These are phyloP conservation scores for Cyclotella sp. DNA, from an alignment of 108 stramenopile species.

Conservation along the genomic window DNA sequence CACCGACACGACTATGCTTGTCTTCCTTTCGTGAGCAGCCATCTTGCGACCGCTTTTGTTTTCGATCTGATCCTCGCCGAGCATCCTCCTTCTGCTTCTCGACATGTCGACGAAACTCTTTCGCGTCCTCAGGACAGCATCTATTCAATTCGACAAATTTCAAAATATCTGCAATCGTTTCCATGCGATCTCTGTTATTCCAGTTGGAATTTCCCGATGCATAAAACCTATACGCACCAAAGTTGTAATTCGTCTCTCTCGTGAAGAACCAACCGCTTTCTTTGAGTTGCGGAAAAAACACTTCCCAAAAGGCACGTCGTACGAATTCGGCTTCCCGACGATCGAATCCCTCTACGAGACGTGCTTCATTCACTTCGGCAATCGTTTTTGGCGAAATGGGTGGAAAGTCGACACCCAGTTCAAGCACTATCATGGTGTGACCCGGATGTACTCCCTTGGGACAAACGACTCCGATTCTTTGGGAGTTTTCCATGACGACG, in stretches of 20 bases:
- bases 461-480: conserved; percentile 28
- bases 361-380: conserved; percentile 25
- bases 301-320: conserved; percentile 29
- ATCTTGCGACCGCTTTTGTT: neutral
- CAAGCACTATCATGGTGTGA: conserved; percentile 33
- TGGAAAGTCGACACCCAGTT: conserved; percentile 12
- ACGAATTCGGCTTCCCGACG: neutral
- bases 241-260: conserved; percentile 19
- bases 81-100: conserved; percentile 17
- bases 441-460: conserved; percentile 29
- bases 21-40: too few relatives aligned
- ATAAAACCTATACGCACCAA: conserved; percentile 31
- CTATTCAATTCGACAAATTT: neutral
- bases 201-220: neutral
- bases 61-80: neutral
- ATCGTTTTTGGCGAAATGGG: conserved; percentile 31
- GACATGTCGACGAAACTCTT: conserved; percentile 8
- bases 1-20: conserved; percentile 28
- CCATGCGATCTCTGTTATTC: conserved; percentile 12
- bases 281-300: conserved; percentile 25
- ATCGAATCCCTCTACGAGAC: conserved; percentile 14
- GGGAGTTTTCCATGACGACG: conserved; percentile 11
- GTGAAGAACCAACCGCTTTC: conserved; percentile 23
- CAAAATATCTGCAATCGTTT: conserved; percentile 17
- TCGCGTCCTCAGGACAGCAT: neutral